Conservation (phyloP, 1,139 yeast genomes). For the Barnettozyma hawaiiensis region DNA sequence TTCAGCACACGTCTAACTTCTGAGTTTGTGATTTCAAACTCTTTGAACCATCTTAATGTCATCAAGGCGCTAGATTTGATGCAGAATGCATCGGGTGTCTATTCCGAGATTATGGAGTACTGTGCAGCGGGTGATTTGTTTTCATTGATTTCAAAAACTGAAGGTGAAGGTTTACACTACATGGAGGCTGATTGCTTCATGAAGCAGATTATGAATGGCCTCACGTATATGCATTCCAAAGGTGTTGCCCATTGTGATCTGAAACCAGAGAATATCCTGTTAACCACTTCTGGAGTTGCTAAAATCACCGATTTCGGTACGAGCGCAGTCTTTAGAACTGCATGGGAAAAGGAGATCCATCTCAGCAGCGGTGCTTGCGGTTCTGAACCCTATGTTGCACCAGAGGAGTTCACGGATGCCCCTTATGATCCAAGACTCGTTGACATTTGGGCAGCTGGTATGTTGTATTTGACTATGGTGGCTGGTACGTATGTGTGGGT, state of each 20-base stretch:
- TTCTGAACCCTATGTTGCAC: slow-evolving; percentile 70
- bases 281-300: slow-evolving; percentile 43
- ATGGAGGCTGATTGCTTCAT: slow-evolving; percentile 65
- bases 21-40: slow-evolving; percentile 71
- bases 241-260: slow-evolving; percentile 77
- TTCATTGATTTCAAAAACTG: slow-evolving; percentile 32
- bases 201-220: slow-evolving; percentile 61
- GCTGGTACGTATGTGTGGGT: slow-evolving; percentile 50
- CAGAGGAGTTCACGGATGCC: slow-evolving; percentile 49
- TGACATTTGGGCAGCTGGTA: slow-evolving; percentile 69
- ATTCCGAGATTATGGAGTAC: slow-evolving; percentile 74
- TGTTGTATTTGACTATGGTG: slow-evolving; percentile 49
- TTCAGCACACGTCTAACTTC: slow-evolving; percentile 67
- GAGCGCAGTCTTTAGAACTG: slow-evolving; percentile 66
- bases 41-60: slow-evolving; percentile 64
- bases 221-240: slow-evolving; percentile 61
- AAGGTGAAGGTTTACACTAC: slow-evolving; percentile 39
- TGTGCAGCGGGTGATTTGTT: slow-evolving; percentile 72
- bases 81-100: slow-evolving; percentile 48
- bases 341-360: slow-evolving; percentile 57
- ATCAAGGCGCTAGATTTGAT: slow-evolving; percentile 64
- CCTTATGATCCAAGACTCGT: slow-evolving; percentile 56
- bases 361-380: slow-evolving; percentile 61
- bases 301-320: slow-evolving; percentile 75
- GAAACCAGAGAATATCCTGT: slow-evolving; percentile 60